Percentiles rank a stretch among this genome's conserved stretches.
Evolutionary conservation across 352 stramenopile species (phyloP).

Genomic region (Halophytophthora polymorphica): DNA sequence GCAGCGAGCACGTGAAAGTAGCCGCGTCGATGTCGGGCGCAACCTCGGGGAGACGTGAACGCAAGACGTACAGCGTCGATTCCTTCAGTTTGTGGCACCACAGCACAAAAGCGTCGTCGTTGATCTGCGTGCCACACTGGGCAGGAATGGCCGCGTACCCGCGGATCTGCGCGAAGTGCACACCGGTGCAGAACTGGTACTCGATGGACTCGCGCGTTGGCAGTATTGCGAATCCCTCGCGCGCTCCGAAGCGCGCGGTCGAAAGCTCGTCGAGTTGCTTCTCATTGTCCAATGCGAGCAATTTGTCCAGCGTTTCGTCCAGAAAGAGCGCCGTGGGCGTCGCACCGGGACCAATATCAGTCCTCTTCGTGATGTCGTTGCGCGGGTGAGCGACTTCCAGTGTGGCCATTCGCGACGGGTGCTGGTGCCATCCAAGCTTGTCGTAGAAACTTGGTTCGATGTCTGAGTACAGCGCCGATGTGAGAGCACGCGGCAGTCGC

Average conservation of each 20-base stretch:
- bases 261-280: slow-evolving; percentile 16
- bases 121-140: slow-evolving; percentile 23
- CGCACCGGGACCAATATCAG: background rate
- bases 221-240: slow-evolving; percentile 27
- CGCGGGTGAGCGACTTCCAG: slow-evolving; percentile 5
- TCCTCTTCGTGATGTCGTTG: background rate
- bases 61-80: slow-evolving; percentile 30
- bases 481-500: slow-evolving; percentile 15
- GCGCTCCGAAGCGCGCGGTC: slow-evolving; percentile 3
- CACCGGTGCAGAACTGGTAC: slow-evolving; percentile 36
- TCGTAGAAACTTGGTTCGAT: slow-evolving; percentile 42
- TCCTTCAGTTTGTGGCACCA: slow-evolving; percentile 47
- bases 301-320: slow-evolving; percentile 19
- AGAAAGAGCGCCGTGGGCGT: slow-evolving; percentile 10
- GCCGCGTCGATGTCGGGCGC: background rate
- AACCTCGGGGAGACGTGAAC: slow-evolving; percentile 13
- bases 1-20: slow-evolving; percentile 4
- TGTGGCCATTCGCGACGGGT: slow-evolving; percentile 20
- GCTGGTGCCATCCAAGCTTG: slow-evolving; percentile 28
- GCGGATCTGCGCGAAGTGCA: slow-evolving; percentile 23
- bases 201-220: slow-evolving; percentile 35
- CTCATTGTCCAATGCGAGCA: slow-evolving; percentile 26
- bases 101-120: slow-evolving; percentile 30
- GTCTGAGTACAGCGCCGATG: slow-evolving; percentile 38
- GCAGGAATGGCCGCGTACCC: slow-evolving; percentile 13